phyloP scores from a whole-genome alignment of 139 green algal species.

The Zygnema cylindricum region DNA sequence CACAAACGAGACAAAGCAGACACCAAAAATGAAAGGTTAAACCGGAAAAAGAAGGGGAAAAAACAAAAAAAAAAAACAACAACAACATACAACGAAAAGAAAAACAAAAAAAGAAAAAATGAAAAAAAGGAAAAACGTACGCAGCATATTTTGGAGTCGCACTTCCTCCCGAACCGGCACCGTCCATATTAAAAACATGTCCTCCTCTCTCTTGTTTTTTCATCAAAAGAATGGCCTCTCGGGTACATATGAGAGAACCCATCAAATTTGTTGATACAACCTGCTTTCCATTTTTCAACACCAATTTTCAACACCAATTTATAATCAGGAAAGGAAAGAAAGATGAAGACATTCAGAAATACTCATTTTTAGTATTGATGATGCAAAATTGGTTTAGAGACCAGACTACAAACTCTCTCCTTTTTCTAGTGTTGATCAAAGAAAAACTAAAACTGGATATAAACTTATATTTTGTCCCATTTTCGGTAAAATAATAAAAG shows the following conservation, averaged over 20 bases:
- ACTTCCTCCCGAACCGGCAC: constrained; percentile 76
- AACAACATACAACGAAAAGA: too few relatives aligned
- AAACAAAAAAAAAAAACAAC: too few relatives aligned
- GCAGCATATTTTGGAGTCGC: constrained; percentile 81
- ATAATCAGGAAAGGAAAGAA: neutral
- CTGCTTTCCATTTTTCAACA: constrained; percentile 13
- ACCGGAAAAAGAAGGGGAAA: neutral
- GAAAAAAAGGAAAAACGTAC: constrained; percentile 18
- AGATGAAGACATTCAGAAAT: neutral
- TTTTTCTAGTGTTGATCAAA: too few relatives aligned
- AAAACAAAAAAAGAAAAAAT: too few relatives aligned
- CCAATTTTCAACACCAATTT: neutral
- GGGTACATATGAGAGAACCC: constrained; percentile 76
- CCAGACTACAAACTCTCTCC: neutral
- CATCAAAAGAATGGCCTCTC: constrained; percentile 69
- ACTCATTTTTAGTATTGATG: neutral
- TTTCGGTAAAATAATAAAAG: too few relatives aligned
- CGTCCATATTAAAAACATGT: constrained; percentile 92
- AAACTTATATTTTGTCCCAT: too few relatives aligned
- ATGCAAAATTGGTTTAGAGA: too few relatives aligned
- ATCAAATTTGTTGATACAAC: constrained; percentile 88
- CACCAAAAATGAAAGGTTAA: neutral
- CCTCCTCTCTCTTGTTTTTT: constrained; percentile 68
- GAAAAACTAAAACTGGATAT: too few relatives aligned
- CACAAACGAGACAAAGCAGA: neutral